Conservation (phyloP, 805 yeast genomes). For the Yarrowia sp. region DNA sequence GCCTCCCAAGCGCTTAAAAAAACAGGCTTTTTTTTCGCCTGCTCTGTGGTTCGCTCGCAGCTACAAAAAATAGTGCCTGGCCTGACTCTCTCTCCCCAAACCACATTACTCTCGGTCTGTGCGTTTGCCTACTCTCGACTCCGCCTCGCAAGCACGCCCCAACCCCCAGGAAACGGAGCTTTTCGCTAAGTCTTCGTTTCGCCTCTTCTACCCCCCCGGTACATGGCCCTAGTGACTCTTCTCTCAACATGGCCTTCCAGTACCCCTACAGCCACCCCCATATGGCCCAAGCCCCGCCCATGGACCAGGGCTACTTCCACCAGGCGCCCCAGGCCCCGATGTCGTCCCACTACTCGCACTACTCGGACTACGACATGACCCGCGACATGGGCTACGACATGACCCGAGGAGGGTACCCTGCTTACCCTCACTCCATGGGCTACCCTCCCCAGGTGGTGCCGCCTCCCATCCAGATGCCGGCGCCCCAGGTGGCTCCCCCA, state of each 20-base stretch:
- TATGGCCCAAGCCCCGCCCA: slow-evolving; percentile 40
- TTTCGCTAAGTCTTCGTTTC: slow-evolving; percentile 44
- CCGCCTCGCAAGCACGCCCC: too few species aligned
- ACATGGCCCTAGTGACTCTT: background rate
- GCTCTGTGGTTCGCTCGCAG: background rate
- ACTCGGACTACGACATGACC: slow-evolving; percentile 30
- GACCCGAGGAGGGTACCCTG: slow-evolving; percentile 18
- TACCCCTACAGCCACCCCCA: slow-evolving; percentile 42
- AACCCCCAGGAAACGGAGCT: slow-evolving; percentile 42
- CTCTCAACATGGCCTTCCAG: slow-evolving; percentile 40
- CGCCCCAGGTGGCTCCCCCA: slow-evolving; percentile 9
- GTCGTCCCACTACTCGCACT: slow-evolving; percentile 27
- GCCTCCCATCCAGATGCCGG: slow-evolving; percentile 26
- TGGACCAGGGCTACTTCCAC: slow-evolving; percentile 40
- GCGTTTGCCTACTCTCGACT: slow-evolving; percentile 10
- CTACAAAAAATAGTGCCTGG: slow-evolving; percentile 15
- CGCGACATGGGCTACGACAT: slow-evolving; percentile 25
- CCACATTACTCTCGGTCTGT: slow-evolving; percentile 23
- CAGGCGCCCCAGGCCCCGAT: slow-evolving; percentile 36
- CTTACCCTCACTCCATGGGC: slow-evolving; percentile 6
- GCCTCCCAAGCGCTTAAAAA: slow-evolving; percentile 18
- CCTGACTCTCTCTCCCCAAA: slow-evolving; percentile 24
- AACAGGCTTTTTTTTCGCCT: background rate
- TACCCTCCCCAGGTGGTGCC: slow-evolving; percentile 20
- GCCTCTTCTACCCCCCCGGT: slow-evolving; percentile 31